These are phyloP conservation scores for Musa balbisiana DNA, from an alignment of 202 grass and related monocot genomes.

Conservation along the genomic window DNA sequence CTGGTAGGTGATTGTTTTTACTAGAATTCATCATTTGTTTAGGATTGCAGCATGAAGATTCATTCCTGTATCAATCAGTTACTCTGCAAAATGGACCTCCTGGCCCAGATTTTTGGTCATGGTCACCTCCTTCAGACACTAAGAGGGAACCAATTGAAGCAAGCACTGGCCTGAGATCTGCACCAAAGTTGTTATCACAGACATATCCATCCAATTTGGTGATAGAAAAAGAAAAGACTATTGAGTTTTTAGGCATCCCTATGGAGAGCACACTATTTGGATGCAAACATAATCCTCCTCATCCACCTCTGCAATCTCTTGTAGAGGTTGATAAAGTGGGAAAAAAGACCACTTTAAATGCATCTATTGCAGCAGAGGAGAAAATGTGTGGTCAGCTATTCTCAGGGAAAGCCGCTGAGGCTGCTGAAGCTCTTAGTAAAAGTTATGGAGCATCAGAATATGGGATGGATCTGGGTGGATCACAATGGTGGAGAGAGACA, in stretches of 20 bases:
- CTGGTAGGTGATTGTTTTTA: neutral
- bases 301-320: constrained; percentile 79
- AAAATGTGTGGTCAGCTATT: constrained; percentile 48
- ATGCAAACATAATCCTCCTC: constrained; percentile 48
- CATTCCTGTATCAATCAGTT: constrained; percentile 31
- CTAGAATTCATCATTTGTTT: neutral
- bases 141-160: constrained; percentile 27
- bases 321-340: constrained; percentile 47
- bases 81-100: constrained; percentile 55
- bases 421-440: constrained; percentile 47
- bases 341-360: constrained; percentile 16
- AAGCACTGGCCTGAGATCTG: constrained; percentile 32
- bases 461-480: constrained; percentile 59
- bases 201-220: constrained; percentile 49
- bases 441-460: constrained; percentile 43
- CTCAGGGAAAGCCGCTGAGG: constrained; percentile 60
- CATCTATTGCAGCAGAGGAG: constrained; percentile 29
- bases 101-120: constrained; percentile 95
- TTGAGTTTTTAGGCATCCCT: constrained; percentile 54
- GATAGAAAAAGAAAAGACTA: constrained; percentile 66
- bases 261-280: constrained; percentile 47
- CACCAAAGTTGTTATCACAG: constrained; percentile 41
- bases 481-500: constrained; percentile 90
- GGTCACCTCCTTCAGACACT: constrained; percentile 65
- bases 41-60: constrained; percentile 27